Percentiles rank a stretch among this genome's conserved stretches.
Conservation (phyloP, 805 yeast species). For the Priceomyces melissophilus region DNA sequence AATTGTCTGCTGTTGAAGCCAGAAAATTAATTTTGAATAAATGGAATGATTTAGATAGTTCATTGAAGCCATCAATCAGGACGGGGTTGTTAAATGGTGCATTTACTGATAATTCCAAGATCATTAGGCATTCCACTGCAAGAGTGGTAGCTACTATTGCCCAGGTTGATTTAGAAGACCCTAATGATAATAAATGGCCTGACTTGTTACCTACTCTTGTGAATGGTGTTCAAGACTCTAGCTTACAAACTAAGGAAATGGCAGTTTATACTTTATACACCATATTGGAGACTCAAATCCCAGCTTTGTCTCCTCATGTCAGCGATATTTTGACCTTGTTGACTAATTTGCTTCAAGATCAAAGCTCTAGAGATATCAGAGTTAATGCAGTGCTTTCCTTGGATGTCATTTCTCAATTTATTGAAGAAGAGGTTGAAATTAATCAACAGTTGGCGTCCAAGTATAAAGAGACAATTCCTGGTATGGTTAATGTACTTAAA, state of each 20-base stretch:
- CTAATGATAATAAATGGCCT: slow-evolving; percentile 61
- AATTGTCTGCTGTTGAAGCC: slow-evolving; percentile 95
- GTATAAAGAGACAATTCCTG: slow-evolving; percentile 69
- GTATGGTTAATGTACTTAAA: slow-evolving; percentile 76
- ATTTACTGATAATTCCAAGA: slow-evolving; percentile 58
- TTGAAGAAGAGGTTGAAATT: slow-evolving; percentile 57
- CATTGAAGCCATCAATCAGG: slow-evolving; percentile 59
- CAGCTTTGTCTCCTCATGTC: slow-evolving; percentile 54
- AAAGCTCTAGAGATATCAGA: slow-evolving; percentile 66
- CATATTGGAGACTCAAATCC: slow-evolving; percentile 68
- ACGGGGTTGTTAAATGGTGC: slow-evolving; percentile 65
- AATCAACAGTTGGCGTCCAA: slow-evolving; percentile 42
- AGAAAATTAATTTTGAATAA: slow-evolving; percentile 72
- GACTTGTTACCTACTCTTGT: slow-evolving; percentile 70
- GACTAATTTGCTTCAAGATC: slow-evolving; percentile 59
- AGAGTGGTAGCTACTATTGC: slow-evolving; percentile 88
- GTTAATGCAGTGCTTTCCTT: slow-evolving; percentile 80
- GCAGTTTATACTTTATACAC: slow-evolving; percentile 77
- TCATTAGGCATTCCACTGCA: slow-evolving; percentile 84
- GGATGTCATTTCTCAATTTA: slow-evolving; percentile 62
- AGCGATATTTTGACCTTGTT: slow-evolving; percentile 71
- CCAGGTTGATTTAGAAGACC: slow-evolving; percentile 54
- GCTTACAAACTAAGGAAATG: slow-evolving; percentile 68
- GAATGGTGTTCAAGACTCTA: slow-evolving; percentile 50
- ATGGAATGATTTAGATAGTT: slow-evolving; percentile 58